phyloP scores from a whole-genome alignment of 2,329 filamentous ascomycete species.

The Phoma sp. region DNA sequence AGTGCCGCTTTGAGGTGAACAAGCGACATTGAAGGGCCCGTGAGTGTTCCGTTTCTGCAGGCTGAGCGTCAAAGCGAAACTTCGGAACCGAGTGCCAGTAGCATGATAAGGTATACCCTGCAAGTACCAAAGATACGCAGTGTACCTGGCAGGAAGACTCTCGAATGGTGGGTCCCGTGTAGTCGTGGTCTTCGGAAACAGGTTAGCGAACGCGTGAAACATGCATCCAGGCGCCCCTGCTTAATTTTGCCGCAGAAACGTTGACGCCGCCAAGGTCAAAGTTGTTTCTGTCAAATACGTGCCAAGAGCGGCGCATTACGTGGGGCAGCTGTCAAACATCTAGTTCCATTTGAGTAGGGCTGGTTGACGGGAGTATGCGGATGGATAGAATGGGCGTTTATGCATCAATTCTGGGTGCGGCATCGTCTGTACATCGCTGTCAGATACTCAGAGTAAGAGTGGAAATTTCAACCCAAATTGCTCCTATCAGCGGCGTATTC shows the following conservation, averaged over 20 bases:
- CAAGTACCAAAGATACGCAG: slow-evolving; percentile 15
- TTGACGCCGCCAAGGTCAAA: slow-evolving; percentile 29
- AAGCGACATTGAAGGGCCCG: slow-evolving; percentile 36
- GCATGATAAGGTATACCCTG: slow-evolving; percentile 10
- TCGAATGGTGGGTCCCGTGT: slow-evolving; percentile 9
- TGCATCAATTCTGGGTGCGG: slow-evolving; percentile 5
- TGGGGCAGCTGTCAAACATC: slow-evolving; percentile 23
- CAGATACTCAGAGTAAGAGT: not conserved
- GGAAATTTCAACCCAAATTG: not conserved
- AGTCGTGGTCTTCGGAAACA: slow-evolving; percentile 12
- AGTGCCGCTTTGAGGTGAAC: slow-evolving; percentile 18
- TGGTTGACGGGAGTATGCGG: slow-evolving; percentile 4
- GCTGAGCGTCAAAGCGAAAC: slow-evolving; percentile 21
- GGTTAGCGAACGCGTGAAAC: slow-evolving; percentile 30
- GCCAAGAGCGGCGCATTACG: slow-evolving; percentile 6
- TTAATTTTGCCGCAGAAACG: slow-evolving; percentile 17
- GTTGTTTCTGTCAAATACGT: slow-evolving; percentile 26
- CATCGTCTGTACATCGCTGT: not conserved
- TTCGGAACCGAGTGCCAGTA: not conserved
- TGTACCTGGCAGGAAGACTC: slow-evolving; percentile 2
- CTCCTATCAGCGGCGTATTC: not conserved
- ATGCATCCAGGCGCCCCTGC: slow-evolving; percentile 21
- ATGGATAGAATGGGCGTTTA: slow-evolving; percentile 3
- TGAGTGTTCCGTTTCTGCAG: slow-evolving; percentile 24
- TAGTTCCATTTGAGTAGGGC: slow-evolving; percentile 5